Evolutionary conservation across 1,139 yeast species (phyloP), one percentile per base, ranked within the genome.

Genomic region (Geotrichum australiense): DNA sequence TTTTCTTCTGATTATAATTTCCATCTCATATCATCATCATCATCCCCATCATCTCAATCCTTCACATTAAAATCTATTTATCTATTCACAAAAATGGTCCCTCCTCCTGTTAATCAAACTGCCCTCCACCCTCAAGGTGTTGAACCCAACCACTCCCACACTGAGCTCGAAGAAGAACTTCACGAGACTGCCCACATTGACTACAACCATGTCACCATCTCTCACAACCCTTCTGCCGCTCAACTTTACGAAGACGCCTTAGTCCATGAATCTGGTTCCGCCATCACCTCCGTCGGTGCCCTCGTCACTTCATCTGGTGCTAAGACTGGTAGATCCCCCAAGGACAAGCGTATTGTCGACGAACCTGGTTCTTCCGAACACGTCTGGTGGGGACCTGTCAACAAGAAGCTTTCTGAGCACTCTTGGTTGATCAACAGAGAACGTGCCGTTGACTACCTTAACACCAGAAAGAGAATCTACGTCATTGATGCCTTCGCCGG

Each of bases 351-450:
- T 71, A 85, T 91, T 66, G 97, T 91, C 52, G 96, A 89, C 56
- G 97, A 91, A 70, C 82, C 76, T 55, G 73, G 93, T 42, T 87
- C 96, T 31, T 66, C 75, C 46, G 76, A 84, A 50, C 71, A 89
- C 62, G 78, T 91, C 56, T 91, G 98, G 97, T 91, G 98, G 98
- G 98, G 98, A 23, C 97, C 97, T 7, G 98, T 91, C 57, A 91
- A 91, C 73, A 86, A 84, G 69, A 85, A 89, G 69, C 91, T 91
- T 58, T 82, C 86, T 51, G 96, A 86, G 68, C 79, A 81, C 63
- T 87, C 96, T 35, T 91, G 97, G 97, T 78, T 80, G 59, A 89
- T 91, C 58, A 85, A 93, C 64, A 82, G 95, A 65, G 93, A 93
- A 55, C 84, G 98, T 70, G 97, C 98, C 45, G 77, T 89, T 57